These are phyloP conservation scores for Mortierella sp. DNA, from an alignment of 371 early-diverging fungal genomes.

Conservation along the genomic window DNA sequence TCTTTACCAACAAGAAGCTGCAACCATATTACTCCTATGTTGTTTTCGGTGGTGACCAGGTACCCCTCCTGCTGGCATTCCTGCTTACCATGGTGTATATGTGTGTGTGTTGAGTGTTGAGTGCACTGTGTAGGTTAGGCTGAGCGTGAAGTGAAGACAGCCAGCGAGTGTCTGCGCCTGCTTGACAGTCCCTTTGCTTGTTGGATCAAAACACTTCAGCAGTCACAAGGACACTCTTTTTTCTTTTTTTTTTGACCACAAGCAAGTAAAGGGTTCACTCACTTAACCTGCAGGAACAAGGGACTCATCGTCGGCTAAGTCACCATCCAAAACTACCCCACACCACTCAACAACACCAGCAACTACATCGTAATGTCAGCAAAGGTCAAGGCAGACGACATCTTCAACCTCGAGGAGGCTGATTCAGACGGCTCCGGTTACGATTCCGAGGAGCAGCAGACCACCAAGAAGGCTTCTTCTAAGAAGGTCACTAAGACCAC, in stretches of 20 bases:
- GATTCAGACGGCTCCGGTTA: conserved; percentile 37
- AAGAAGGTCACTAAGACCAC: not conserved
- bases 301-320: not conserved
- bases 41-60: not conserved
- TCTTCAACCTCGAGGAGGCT: conserved; percentile 36
- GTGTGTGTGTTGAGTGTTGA: not conserved
- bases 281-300: not conserved
- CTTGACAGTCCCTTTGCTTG: not conserved
- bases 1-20: not conserved
- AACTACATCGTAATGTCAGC: conserved; percentile 18
- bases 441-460: conserved; percentile 43
- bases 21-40: not conserved
- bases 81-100: not conserved
- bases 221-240: conserved; percentile 25
- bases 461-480: conserved; percentile 17
- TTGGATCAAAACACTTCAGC: conserved; percentile 28
- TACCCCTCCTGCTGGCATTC: not conserved
- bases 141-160: not conserved
- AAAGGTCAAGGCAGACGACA: conserved; percentile 36
- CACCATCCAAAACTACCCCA: not conserved
- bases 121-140: not conserved
- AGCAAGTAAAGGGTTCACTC: not conserved
- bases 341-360: not conserved
- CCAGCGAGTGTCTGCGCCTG: not conserved
- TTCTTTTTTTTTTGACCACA: conserved; percentile 10